These are phyloP conservation scores for Zizania palustris DNA, from an alignment of 202 grass and related monocot genomes.

Conservation along the genomic window DNA sequence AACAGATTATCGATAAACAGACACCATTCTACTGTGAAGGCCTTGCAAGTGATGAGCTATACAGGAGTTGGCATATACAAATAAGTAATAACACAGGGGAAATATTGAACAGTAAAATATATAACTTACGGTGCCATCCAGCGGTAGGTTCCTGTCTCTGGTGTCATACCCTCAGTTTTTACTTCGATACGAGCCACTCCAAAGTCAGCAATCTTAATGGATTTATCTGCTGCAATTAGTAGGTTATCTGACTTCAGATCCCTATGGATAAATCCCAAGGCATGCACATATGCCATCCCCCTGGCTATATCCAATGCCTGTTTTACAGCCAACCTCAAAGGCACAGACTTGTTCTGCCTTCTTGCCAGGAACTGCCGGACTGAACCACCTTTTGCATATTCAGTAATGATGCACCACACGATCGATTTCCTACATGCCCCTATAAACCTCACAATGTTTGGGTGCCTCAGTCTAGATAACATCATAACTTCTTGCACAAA, in stretches of 20 bases:
- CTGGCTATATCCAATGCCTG: constrained; percentile 78
- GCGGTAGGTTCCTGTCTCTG: constrained; percentile 86
- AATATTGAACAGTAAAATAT: not conserved
- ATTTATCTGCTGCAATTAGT: constrained; percentile 71
- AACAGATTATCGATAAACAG: not conserved
- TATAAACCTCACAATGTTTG: constrained; percentile 77
- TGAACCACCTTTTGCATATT: constrained; percentile 80
- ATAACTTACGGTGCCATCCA: constrained; percentile 97
- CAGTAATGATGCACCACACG: constrained; percentile 79
- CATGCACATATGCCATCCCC: constrained; percentile 83
- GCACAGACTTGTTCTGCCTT: constrained; percentile 71
- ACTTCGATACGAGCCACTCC: constrained; percentile 88
- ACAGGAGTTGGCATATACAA: not conserved
- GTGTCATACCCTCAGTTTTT: constrained; percentile 84
- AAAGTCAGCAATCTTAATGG: constrained; percentile 89
- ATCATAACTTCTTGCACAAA: constrained; percentile 91
- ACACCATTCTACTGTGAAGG: not conserved
- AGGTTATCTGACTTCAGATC: constrained; percentile 83
- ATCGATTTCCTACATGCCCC: constrained; percentile 78
- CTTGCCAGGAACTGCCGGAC: constrained; percentile 70
- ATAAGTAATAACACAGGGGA: constrained; percentile 6
- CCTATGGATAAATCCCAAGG: constrained; percentile 78
- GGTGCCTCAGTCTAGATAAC: constrained; percentile 67
- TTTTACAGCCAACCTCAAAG: constrained; percentile 68
- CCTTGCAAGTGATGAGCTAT: constrained; percentile 8